phyloP scores from a whole-genome alignment of 208 protist species.

The Endotrypanum monterogeii region DNA sequence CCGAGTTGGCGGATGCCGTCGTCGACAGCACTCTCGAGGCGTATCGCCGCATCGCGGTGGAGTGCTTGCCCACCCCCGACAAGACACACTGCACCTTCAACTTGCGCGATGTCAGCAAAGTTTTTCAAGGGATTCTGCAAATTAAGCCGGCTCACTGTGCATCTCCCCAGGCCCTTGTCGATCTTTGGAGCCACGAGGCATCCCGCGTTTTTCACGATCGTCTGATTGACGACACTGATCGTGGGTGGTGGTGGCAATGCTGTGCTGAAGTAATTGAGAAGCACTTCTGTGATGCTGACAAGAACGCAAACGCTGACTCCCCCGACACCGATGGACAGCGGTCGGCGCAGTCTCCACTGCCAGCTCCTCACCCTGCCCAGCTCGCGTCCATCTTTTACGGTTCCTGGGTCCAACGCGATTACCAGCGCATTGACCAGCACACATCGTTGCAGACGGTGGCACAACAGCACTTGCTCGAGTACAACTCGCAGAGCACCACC shows the following conservation, averaged over 20 bases:
- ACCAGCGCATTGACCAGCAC: slow-evolving; percentile 49
- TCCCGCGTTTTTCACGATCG: slow-evolving; percentile 97
- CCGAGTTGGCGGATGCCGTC: slow-evolving; percentile 50
- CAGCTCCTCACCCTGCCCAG: slow-evolving; percentile 14
- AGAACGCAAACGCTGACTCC: slow-evolving; percentile 24
- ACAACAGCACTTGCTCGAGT: slow-evolving; percentile 89
- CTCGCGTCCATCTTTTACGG: slow-evolving; percentile 59
- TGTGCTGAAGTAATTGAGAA: slow-evolving; percentile 62
- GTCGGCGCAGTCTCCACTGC: background rate
- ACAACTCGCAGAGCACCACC: slow-evolving; percentile 89
- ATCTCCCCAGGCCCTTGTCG: slow-evolving; percentile 57
- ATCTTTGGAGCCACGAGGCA: slow-evolving; percentile 95
- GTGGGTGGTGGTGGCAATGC: slow-evolving; percentile 91
- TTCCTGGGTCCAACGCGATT: slow-evolving; percentile 55
- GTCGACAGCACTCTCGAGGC: slow-evolving; percentile 93
- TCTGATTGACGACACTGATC: slow-evolving; percentile 92
- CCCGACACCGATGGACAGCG: slow-evolving; percentile 8
- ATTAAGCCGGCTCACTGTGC: slow-evolving; percentile 70
- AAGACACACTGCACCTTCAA: slow-evolving; percentile 99
- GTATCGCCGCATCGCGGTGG: slow-evolving; percentile 92
- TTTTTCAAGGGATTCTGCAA: slow-evolving; percentile 96
- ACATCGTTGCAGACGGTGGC: slow-evolving; percentile 50
- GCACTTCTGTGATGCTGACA: slow-evolving; percentile 51
- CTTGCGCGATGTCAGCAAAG: slow-evolving; percentile 96
- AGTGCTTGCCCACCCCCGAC: slow-evolving; percentile 96